Evolutionary conservation across 1,284 basidiomycete genomes (phyloP).

Genomic region (Amylostereum areolatum): DNA sequence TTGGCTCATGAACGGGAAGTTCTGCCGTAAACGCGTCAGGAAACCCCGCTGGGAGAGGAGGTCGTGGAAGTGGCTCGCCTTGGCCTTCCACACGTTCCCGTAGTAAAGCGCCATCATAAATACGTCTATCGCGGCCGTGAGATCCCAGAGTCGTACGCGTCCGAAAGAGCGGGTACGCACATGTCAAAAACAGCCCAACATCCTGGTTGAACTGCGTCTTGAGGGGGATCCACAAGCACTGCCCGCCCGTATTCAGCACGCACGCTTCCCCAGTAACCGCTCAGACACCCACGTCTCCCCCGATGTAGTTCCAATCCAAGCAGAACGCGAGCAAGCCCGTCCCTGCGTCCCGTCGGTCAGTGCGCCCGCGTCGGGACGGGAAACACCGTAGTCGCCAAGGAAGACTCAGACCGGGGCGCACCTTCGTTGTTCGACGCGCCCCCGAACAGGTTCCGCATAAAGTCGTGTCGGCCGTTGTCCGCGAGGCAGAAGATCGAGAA

Average conservation of each 20-base stretch:
- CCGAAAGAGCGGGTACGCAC: constrained; percentile 8
- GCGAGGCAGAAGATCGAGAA: constrained; percentile 56
- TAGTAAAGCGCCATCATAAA: constrained; percentile 21
- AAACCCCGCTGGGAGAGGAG: neutral
- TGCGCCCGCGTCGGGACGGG: too few species aligned
- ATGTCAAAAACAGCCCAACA: constrained; percentile 24
- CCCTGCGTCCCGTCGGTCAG: constrained; percentile 17
- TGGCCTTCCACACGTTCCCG: constrained; percentile 27
- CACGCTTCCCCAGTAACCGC: constrained; percentile 3
- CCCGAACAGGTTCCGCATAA: constrained; percentile 56
- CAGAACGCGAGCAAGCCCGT: constrained; percentile 45
- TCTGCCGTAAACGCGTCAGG: constrained; percentile 10
- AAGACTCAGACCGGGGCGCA: constrained; percentile 13
- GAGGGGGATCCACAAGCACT: constrained; percentile 36
- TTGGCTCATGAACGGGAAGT: constrained; percentile 39
- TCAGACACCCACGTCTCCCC: constrained; percentile 28
- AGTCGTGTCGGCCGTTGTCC: constrained; percentile 39
- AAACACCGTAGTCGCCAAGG: too few species aligned
- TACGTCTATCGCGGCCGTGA: constrained; percentile 18
- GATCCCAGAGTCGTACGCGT: constrained; percentile 5
- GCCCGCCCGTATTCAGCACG: constrained; percentile 3
- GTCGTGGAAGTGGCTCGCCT: neutral
- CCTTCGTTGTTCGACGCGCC: constrained; percentile 40
- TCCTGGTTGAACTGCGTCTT: constrained; percentile 25
- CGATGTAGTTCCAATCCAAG: constrained; percentile 57